phyloP scores from a whole-genome alignment of 106 monocot genomes.

The Alisma plantagoaquatica region DNA sequence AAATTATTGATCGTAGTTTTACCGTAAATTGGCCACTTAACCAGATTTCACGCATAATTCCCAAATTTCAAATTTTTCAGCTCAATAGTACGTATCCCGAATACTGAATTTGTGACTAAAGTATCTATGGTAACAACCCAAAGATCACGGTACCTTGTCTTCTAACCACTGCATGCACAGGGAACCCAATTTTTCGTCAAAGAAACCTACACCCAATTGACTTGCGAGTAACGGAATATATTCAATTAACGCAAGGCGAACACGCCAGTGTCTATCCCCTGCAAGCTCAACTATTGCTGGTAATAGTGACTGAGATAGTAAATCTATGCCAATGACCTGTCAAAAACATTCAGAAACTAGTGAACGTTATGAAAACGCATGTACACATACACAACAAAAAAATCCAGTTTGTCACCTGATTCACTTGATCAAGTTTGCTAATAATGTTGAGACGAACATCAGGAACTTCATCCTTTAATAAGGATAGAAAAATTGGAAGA shows the following conservation, averaged over 20 bases:
- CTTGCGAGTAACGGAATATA: constrained; percentile 79
- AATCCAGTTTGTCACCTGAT: no score
- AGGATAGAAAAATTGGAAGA: constrained; percentile 80
- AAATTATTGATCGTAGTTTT: no score
- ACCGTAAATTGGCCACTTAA: no score
- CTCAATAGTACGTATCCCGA: no score
- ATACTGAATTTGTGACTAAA: no score
- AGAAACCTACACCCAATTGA: constrained; percentile 76
- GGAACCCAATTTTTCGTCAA: constrained; percentile 83
- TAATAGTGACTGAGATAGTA: constrained; percentile 71
- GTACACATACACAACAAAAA: no score
- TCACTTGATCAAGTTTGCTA: constrained; percentile 94
- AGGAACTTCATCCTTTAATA: constrained; percentile 88
- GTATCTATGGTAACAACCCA: no score
- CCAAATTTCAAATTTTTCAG: no score
- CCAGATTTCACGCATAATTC: no score
- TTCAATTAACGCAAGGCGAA: constrained; percentile 84
- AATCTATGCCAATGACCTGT: constrained; percentile 91
- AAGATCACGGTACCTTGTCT: constrained; percentile 97
- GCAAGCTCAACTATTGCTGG: constrained; percentile 91
- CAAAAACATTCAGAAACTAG: not conserved
- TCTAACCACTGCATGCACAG: constrained; percentile 96
- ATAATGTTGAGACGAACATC: constrained; percentile 89
- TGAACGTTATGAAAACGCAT: no score
- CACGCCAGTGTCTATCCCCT: constrained; percentile 87